Evolutionary conservation across 768 basidiomycete species (phyloP), one percentile per base, ranked within the genome.

Genomic region (Termitomyces sp.): DNA sequence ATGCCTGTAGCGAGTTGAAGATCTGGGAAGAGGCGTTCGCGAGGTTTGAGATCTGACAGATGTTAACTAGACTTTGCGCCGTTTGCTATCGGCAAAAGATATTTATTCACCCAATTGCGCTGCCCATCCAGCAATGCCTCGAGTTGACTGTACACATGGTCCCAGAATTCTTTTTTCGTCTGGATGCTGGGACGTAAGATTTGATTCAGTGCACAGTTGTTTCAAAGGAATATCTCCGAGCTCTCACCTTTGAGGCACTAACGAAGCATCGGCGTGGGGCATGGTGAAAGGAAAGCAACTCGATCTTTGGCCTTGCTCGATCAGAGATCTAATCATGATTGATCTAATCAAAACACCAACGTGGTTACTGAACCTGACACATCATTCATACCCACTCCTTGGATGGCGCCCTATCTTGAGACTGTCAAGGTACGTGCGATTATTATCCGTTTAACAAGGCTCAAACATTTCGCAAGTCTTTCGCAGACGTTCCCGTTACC

Each of bases 401-500:
- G 37, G 26, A 91, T 91, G 89, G 83, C 89, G 1, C 88, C 90
- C 18, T 92, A 89, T 71, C 80, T 91, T 57, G 80, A 87, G 57
- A 82, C 84, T 18, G 80, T 91, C 49, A 88, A 81, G 75, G 89
- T 84, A 62, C 63, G 77, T 39, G 8, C 1, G 37, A 26, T 14
- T 37, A 13, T 16, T 26, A 16, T 32, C 18, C 34, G 30, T 36
- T 4, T 8, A 13, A 20, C 33, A 27, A 30, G 18, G 44, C 39
- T 46, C 10, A 44, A 64, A 58, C 32, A 26, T 48, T 36, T 43
- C 18, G 26, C 46, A 62, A 98, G 96, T 95, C 93, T n/a, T 99
- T 94, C 71, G 86, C 87, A 64, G 89, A 95, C 72, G 96, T 98
- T 40, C 83, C 88, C 32, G 80, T 93, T 63, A 91, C 88, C 55